These are phyloP conservation scores for Phialocephala subalpina DNA, from an alignment of 2,329 filamentous ascomycete genomes.

Conservation along the genomic window DNA sequence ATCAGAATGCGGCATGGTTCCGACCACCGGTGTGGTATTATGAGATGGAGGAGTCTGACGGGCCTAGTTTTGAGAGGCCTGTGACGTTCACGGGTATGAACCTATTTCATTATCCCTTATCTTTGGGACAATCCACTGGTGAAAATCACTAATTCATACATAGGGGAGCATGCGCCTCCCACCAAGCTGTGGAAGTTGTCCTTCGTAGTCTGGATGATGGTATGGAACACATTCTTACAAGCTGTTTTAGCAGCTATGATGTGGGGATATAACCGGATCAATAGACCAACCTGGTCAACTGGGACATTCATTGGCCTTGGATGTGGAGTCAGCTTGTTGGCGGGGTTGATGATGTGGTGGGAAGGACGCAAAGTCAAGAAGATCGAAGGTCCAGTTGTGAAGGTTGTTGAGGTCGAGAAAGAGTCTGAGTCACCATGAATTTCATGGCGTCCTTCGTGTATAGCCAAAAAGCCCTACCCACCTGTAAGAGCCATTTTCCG, in stretches of 20 bases:
- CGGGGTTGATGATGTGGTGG: constrained; percentile 32
- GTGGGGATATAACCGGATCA: constrained; percentile 31
- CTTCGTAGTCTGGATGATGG: constrained; percentile 52
- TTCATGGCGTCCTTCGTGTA: background rate
- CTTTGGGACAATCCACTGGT: too few relatives aligned
- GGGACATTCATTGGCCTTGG: constrained; percentile 29
- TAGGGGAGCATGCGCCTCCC: constrained; percentile 6
- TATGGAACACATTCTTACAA: constrained; percentile 47
- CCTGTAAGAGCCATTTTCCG: background rate
- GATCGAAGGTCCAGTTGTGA: constrained; percentile 28
- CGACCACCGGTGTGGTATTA: constrained; percentile 72
- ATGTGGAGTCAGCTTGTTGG: constrained; percentile 29
- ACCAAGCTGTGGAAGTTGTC: constrained; percentile 61
- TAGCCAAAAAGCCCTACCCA: background rate
- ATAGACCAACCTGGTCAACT: constrained; percentile 29
- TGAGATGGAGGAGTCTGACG: constrained; percentile 49
- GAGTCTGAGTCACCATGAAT: background rate
- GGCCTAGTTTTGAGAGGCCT: background rate
- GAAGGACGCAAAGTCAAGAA: constrained; percentile 32
- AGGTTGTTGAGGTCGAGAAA: constrained; percentile 20
- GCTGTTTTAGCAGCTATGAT: constrained; percentile 27
- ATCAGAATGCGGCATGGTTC: constrained; percentile 78
- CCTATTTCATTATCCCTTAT: too few relatives aligned
- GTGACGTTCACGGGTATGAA: constrained; percentile 13
- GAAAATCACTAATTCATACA: too few relatives aligned